Base-by-base conservation (phyloP, 208 protist genomes). In the Balamuthia mandrillaris region DNA sequence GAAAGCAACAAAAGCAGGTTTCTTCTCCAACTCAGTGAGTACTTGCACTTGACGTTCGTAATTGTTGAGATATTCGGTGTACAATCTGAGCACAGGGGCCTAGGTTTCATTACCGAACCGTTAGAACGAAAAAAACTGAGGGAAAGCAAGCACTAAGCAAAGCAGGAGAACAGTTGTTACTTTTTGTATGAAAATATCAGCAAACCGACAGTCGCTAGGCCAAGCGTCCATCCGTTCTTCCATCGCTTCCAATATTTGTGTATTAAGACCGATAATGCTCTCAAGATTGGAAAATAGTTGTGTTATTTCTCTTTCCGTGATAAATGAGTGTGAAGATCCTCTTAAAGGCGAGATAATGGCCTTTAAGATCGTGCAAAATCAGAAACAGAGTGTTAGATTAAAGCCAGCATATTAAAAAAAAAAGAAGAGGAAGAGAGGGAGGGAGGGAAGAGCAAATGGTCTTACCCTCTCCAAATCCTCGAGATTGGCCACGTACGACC, bases 61-160 rank as follows among this genome's bases (percentile, higher is more conserved):
- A 29, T 74, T 74, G 63, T 74, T 74, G 35, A 74, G 63, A 29
- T 74, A 74, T 61, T 74, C 63, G 14, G 63, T 74, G 63, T 74
- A 74, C 3, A 74, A 42, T 42, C 63, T 2, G 39, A 74, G 63
- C 35, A 74, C 63, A 7, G 63, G 63, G 7, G 63, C 63, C 39
- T n/a, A n/a, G n/a, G n/a, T n/a, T n/a, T n/a, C n/a, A n/a, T n/a
- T n/a, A n/a, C n/a, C n/a, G n/a, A n/a, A n/a, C n/a, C n/a, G n/a
- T n/a, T n/a, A n/a, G n/a, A n/a, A n/a, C n/a, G n/a, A n/a, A n/a
- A n/a, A n/a, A n/a, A n/a, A n/a, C n/a, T n/a, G n/a, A n/a, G n/a
- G n/a, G n/a, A n/a, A n/a, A n/a, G n/a, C n/a, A n/a, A n/a, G n/a
- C n/a, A n/a, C n/a, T n/a, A n/a, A n/a, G n/a, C n/a, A n/a, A n/a